A percentile compares a stretch with the other conserved stretches of the same genome.
These are phyloP conservation scores for Hirsutella minnesotensis DNA, from an alignment of 2,329 filamentous ascomycete genomes.

Conservation along the genomic window DNA sequence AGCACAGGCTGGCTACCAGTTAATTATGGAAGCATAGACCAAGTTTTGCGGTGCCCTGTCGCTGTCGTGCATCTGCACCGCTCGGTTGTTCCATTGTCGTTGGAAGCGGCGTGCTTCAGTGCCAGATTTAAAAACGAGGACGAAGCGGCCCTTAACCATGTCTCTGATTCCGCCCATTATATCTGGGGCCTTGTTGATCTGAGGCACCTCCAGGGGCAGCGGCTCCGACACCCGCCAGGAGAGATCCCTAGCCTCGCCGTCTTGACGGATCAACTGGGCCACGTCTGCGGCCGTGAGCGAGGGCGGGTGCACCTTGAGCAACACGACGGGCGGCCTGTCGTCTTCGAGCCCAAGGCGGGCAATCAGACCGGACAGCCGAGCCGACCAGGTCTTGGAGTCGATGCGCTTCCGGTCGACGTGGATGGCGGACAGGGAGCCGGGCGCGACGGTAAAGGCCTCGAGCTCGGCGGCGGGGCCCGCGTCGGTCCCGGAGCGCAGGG, in stretches of 20 bases:
- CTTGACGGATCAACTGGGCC: slow-evolving; percentile 24
- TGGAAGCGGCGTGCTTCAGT: slow-evolving; percentile 26
- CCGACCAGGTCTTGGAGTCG: slow-evolving; percentile 12
- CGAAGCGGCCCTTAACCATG: slow-evolving; percentile 15
- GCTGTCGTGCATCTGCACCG: slow-evolving; percentile 10
- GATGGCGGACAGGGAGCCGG: slow-evolving; percentile 11
- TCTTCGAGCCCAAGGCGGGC: slow-evolving; percentile 9
- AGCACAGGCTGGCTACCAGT: slow-evolving; percentile 16
- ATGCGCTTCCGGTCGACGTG: slow-evolving; percentile 10
- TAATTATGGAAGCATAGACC: slow-evolving; percentile 19
- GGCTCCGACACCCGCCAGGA: slow-evolving; percentile 12
- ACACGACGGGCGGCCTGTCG: slow-evolving; percentile 15
- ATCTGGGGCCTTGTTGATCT: too few relatives aligned
- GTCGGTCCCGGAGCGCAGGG: slow-evolving; percentile 10
- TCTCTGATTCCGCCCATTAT: slow-evolving; percentile 9
- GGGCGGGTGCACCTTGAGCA: slow-evolving; percentile 18
- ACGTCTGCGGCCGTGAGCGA: slow-evolving; percentile 20
- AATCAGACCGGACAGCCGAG: slow-evolving; percentile 12
- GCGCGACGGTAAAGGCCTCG: slow-evolving; percentile 16
- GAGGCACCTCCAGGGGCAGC: slow-evolving; percentile 9
- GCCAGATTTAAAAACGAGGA: slow-evolving; percentile 19
- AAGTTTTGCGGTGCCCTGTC: slow-evolving; percentile 8
- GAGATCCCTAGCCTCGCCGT: slow-evolving; percentile 24
- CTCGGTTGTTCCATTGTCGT: slow-evolving; percentile 27
- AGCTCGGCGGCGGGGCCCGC: slow-evolving; percentile 11